phyloP scores from a whole-genome alignment of 257 asterid species.

The Jacaranda mimosifolia region DNA sequence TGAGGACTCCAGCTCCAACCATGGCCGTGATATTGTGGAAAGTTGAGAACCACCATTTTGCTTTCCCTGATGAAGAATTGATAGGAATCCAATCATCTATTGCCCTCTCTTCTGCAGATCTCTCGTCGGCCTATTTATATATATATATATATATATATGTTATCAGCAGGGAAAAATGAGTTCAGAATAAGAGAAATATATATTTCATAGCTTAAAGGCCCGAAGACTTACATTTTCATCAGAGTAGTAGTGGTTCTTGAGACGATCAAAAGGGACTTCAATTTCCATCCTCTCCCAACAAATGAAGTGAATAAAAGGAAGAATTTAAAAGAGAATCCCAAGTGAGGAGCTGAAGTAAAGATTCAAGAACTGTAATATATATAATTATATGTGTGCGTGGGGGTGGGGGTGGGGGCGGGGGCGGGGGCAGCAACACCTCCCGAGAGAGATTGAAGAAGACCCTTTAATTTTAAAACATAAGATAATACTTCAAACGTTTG shows the following conservation, averaged over 20 bases:
- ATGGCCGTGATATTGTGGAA: slow-evolving; percentile 63
- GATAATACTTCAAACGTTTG: too few relatives aligned
- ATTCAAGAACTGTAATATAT: too few relatives aligned
- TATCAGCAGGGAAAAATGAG: not conserved
- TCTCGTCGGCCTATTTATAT: slow-evolving; percentile 33
- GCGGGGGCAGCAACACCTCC: too few relatives aligned
- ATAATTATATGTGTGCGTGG: too few relatives aligned
- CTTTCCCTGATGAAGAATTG: slow-evolving; percentile 55
- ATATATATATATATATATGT: too few relatives aligned
- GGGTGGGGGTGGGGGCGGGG: too few relatives aligned
- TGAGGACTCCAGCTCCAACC: slow-evolving; percentile 64
- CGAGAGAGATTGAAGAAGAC: too few relatives aligned
- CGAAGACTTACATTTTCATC: not conserved
- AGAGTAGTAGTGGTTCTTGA: not conserved
- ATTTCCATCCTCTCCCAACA: not conserved
- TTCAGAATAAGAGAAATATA: not conserved
- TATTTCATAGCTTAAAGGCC: not conserved
- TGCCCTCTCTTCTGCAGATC: slow-evolving; percentile 39
- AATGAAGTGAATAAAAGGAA: not conserved
- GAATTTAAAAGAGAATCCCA: too few relatives aligned
- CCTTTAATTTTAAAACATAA: too few relatives aligned
- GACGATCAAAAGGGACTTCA: not conserved
- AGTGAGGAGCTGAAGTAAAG: too few relatives aligned
- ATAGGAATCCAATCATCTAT: slow-evolving; percentile 63
- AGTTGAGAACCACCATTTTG: slow-evolving; percentile 62